Evolutionary conservation across 495 filamentous ascomycete species (phyloP), one percentile per base, ranked within the genome.

Genomic region (Entonaema liquescens): DNA sequence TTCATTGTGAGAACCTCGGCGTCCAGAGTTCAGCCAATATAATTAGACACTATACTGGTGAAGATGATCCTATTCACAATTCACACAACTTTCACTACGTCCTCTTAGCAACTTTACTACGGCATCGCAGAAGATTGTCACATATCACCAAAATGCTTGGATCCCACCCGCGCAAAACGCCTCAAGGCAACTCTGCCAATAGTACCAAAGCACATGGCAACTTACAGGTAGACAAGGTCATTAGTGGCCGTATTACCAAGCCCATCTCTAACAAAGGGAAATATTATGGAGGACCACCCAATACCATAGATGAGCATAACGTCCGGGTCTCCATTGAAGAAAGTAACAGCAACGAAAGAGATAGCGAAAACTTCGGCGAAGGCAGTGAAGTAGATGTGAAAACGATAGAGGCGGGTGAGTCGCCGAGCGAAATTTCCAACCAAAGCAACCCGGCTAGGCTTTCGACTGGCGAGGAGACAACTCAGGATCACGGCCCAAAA

Each of bases 211-310:
- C 42, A 5, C 29, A 26, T 15, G 25, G 12, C 40, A 58, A 25
- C 23, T 57, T n/a, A 15, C 36, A 50, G 17, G 26, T n/a, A 35
- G 38, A 52, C 38, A 62, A 33, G 50, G 52, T 71, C 57, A 58
- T 66, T 35, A 0, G 31, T 15, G 62, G 68, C 26, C 68, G 62
- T 17, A 53, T 66, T 53, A 66, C 62, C 9, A 66, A 71, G 36
- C 50, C 31, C 0, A 12, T 36, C 2, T 42, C 58, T 11, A 17
- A 33, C 19, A 62, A 25, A 29, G 59, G 23, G 17, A 58, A 57
- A 26, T 11, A 1, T 29, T 2, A 38, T 40, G 52, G 28, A 47
- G 31, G 19, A 19, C 8, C 4, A n/a, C 23, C 6, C 3, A 59
- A 49, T 15, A 53, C 23, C 19, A 47, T 11, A 23, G 8, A 21